Evolutionary conservation across 2,329 filamentous ascomycete species (phyloP).

Genomic region (Neopestalotiopsis clavispora): DNA sequence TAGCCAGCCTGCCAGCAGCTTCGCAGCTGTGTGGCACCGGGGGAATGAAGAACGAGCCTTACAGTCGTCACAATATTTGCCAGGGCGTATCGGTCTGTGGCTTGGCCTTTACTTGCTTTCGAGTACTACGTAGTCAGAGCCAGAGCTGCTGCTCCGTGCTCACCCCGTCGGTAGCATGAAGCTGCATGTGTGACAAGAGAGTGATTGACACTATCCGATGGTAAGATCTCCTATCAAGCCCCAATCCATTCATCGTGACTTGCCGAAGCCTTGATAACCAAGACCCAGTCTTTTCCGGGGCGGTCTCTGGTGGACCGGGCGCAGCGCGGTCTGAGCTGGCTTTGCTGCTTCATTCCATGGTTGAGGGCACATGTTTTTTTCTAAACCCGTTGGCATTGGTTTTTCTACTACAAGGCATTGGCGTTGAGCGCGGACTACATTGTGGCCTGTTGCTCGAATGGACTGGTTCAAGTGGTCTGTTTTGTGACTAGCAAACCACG

Average conservation of each 20-base stretch:
- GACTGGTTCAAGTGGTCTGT: background rate
- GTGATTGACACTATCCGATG: background rate
- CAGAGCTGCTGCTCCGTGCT: background rate
- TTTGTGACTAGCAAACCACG: background rate
- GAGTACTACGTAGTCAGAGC: background rate
- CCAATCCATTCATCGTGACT: constrained; percentile 2
- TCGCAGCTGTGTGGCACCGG: background rate
- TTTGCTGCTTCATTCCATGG: background rate
- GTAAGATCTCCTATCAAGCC: constrained; percentile 8
- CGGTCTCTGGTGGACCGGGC: background rate
- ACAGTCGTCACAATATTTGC: background rate
- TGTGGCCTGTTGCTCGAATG: background rate
- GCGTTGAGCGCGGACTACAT: background rate
- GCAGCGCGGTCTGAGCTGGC: constrained; percentile 5
- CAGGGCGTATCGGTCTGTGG: background rate
- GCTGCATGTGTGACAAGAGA: too few species aligned
- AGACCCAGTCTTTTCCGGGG: background rate
- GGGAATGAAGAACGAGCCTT: background rate
- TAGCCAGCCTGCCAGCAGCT: background rate
- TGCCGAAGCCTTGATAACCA: constrained; percentile 4
- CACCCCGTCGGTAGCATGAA: background rate
- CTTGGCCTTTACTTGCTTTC: background rate
- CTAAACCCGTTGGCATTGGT: background rate
- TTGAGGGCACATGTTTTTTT: background rate
- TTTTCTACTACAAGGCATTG: background rate